These are phyloP conservation scores for Coccomyxa subellipsoidea DNA, from an alignment of 163 green algal genomes.

Conservation along the genomic window DNA sequence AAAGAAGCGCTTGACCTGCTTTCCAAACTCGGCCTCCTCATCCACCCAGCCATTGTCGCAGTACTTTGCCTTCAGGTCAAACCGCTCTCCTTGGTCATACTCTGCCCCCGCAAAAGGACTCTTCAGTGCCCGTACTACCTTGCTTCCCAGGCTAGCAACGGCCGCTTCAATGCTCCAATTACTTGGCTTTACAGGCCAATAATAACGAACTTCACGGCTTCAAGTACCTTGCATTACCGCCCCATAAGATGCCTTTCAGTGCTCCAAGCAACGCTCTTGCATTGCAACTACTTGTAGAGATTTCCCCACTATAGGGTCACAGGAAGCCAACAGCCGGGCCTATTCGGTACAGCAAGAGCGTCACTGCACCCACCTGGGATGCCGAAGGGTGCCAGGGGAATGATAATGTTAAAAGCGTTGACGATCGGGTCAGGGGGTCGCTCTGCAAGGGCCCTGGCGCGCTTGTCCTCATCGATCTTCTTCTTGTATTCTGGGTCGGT, in stretches of 20 bases:
- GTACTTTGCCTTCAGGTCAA: slow-evolving; percentile 68
- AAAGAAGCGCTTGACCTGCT: slow-evolving; percentile 18
- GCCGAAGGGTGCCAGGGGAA: slow-evolving; percentile 62
- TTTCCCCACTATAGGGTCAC: too few relatives aligned
- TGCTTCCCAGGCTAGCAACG: neutral
- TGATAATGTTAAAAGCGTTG: slow-evolving; percentile 37
- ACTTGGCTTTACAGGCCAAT: neutral
- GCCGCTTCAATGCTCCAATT: neutral
- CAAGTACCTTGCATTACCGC: neutral
- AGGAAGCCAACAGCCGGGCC: too few relatives aligned
- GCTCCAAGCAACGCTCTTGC: too few relatives aligned
- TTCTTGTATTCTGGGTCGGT: slow-evolving; percentile 37
- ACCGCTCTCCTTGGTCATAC: slow-evolving; percentile 76
- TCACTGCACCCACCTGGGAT: neutral
- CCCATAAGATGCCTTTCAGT: neutral
- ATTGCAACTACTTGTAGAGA: too few relatives aligned
- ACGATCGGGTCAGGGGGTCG: neutral
- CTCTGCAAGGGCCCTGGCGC: slow-evolving; percentile 6
- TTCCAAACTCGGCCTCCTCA: slow-evolving; percentile 30
- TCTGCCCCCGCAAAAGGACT: slow-evolving; percentile 34
- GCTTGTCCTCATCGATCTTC: slow-evolving; percentile 27
- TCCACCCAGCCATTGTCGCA: slow-evolving; percentile 73
- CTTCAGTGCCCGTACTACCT: neutral
- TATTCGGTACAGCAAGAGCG: neutral
- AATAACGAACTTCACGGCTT: neutral